Base-by-base conservation (phyloP, 2,329 filamentous ascomycete genomes). In the Talaromyces funiculosus region DNA sequence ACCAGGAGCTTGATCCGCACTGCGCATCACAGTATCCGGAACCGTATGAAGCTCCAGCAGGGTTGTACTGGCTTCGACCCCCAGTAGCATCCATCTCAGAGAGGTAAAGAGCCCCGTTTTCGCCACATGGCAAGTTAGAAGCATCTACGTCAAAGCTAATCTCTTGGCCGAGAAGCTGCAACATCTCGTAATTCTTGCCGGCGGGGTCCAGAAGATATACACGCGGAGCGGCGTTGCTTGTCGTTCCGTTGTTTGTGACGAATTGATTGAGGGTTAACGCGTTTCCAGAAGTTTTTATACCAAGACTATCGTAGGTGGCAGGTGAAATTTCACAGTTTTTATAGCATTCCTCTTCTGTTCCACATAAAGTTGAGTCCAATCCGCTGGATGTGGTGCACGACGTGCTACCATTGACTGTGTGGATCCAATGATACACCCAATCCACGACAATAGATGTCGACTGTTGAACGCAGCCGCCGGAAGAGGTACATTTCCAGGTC, bases 131-230 rank as follows among this genome's bases (percentile, higher is more conserved):
- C 18, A 89, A 77, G 67, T 82, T 81, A 43, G 86, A 88, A 49
- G 88, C 83, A 70, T 90, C 87, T 29, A 89, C 86, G 60, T 89
- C 86, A 63, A 90, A 89, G 60, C 85, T 86, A 75, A 90, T 86
- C 73, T 90, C 87, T 69, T 86, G 81, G 73, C 84, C 84, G 55
- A 85, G 78, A 60, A 89, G 78, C 62, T 84, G 80, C 75, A 89
- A 86, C 70, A 82, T 81, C 76, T 88, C 77, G 73, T 90, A 90
- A 62, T 53, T 26, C 61, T 81, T 82, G 66, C 77, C 78, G 49
- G 85, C 82, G 54, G 79, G 76, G 66, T 82, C 81, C 77, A 90
- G 82, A 64, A 90, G 80, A 72, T 88, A 90, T 51, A 86, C 75
- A 66, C 87, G 82, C 57, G 84, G 78, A 26, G 75, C 75, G 53